Evolutionary conservation across 108 stramenopile species (phyloP), one percentile per base, ranked within the genome.

Genomic region (Stephanodiscus minutulus): DNA sequence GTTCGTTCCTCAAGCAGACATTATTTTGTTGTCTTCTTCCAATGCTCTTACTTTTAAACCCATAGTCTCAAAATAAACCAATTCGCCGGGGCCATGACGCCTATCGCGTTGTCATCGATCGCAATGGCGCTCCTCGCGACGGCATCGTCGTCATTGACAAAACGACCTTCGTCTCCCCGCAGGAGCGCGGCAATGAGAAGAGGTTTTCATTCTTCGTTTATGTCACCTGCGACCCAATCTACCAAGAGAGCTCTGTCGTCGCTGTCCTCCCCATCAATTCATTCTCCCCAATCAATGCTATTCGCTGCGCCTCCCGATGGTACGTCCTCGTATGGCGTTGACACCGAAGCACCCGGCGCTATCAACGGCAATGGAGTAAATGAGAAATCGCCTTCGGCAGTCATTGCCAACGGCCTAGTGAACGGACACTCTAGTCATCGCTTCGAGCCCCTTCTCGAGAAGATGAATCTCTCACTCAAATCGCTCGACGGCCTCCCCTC

Each of bases 401-500:
- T 56, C 64, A 27, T 35, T 46, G 61, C 29, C 17, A 52, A 70
- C 57, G 28, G 55, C 64, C 7, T 2, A 6, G 43, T 62, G 57
- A 74, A 73, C 35, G 77, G 64, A 3, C 48, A 33, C 57, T 13
- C 64, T 37, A 3, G 4, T 15, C 35, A 64, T 20, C 73, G 79
- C 29, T 80, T 70, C 69, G 7, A 52, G 25, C 24, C 62, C 54
- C 27, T 74, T 28, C 82, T 82, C 8, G 12, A 43, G 1, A 54
- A 61, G 17, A 68, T 77, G 71, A 53, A 73, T 46, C 65, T 77
- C 7, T n/a, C 59, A 29, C 66, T 78, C 64, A 41, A 68, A 53
- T 73, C 77, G 25, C 11, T 82, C 8, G 28, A 77, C 11, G 13
- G 64, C 7, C 76, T 91, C 9, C 87, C 88, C 18, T 29, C 68